Percentiles rank a stretch among this genome's conserved stretches.
Evolutionary conservation across 208 protist species (phyloP).

Genomic region (Leishmania aethiopica): DNA sequence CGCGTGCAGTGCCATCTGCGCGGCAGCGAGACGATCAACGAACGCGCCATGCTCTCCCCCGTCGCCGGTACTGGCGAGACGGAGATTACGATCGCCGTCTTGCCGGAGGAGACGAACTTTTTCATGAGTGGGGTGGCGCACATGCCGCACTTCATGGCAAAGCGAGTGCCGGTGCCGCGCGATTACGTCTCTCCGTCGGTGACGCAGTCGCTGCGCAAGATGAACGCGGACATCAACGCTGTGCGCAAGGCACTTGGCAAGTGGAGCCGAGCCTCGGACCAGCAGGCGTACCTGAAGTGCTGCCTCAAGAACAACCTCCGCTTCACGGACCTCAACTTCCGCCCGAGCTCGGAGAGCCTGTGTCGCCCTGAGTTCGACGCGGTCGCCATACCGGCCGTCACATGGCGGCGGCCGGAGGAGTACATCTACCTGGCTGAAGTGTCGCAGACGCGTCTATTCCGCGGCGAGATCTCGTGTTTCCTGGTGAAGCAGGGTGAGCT

Average conservation of each 20-base stretch:
- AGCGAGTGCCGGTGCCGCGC: conserved; percentile 38
- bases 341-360: conserved; percentile 35
- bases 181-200: conserved; percentile 53
- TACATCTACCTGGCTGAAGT: conserved; percentile 46
- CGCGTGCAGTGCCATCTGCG: conserved; percentile 35
- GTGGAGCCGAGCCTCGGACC: conserved; percentile 40
- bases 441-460: conserved; percentile 49
- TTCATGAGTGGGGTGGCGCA: conserved; percentile 36
- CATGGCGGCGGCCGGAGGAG: conserved; percentile 51
- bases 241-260: conserved; percentile 35
- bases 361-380: conserved; percentile 32
- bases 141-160: conserved; percentile 40
- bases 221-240: conserved; percentile 33
- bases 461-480: conserved; percentile 49
- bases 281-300: conserved; percentile 39
- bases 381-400: conserved; percentile 31
- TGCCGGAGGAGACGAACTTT: conserved; percentile 64
- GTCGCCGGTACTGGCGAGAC: conserved; percentile 28
- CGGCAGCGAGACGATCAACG: conserved; percentile 40
- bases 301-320: conserved; percentile 43
- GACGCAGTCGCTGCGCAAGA: conserved; percentile 29
- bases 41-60: conserved; percentile 31
- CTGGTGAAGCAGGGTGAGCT: conserved; percentile 65
- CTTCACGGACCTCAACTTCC: conserved; percentile 64
- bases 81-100: conserved; percentile 46